Percentiles rank a stretch among this genome's conserved stretches.
Conservation (phyloP, 352 stramenopile genomes). For the Globisporangium mamillatum region DNA sequence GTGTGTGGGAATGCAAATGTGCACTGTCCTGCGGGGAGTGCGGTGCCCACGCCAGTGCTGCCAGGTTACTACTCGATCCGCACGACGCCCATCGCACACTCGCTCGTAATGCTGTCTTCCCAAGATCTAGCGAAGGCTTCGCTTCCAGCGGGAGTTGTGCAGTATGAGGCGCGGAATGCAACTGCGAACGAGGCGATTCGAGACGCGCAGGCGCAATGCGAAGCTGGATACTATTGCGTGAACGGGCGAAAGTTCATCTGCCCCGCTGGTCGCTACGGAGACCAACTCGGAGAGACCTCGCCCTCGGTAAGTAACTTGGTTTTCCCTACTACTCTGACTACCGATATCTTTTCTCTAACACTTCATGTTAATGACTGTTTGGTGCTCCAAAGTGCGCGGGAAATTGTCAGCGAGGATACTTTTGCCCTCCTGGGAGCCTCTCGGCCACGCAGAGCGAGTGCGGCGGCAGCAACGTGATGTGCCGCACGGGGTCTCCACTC, state of each 20-base stretch:
- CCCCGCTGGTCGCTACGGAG: conserved; percentile 57
- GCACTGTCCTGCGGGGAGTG: conserved; percentile 66
- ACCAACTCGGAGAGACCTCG: conserved; percentile 43
- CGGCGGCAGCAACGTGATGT: conserved; percentile 42
- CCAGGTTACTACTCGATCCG: conserved; percentile 65
- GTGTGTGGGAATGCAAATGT: conserved; percentile 37
- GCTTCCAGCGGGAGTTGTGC: not conserved
- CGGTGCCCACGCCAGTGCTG: conserved; percentile 43
- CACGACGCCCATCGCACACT: not conserved
- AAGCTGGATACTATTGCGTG: conserved; percentile 65
- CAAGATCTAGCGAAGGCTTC: not conserved
- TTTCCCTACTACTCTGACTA: too few species aligned
- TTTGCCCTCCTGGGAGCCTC: conserved; percentile 52
- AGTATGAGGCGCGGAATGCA: conserved; percentile 18
- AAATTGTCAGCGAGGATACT: conserved; percentile 62
- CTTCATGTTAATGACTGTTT: not conserved
- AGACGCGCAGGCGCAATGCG: conserved; percentile 56
- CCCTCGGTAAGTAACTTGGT: conserved; percentile 2
- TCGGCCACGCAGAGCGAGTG: conserved; percentile 40
- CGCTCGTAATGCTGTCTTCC: not conserved
- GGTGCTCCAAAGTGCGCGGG: conserved; percentile 41
- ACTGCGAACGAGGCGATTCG: conserved; percentile 29
- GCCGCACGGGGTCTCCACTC: conserved; percentile 38
- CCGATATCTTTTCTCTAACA: too few species aligned
- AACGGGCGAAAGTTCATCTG: conserved; percentile 49